These are phyloP conservation scores for peach (Prunus persica) DNA, from an alignment of 306 rosid genomes.

Conservation along the genomic window Prunus_persica_NCBIv2 NC_034014.1:30454501-30455000, in stretches of 20 bases:
- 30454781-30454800: neutral
- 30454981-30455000: too few species aligned
- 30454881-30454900: neutral
- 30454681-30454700: slow-evolving; percentile 31
- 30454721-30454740: slow-evolving; percentile 31
- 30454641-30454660: slow-evolving; percentile 51
- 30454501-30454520: slow-evolving; percentile 31
- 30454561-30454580: slow-evolving; percentile 22
- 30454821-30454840: neutral
- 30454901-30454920: neutral
- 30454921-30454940: neutral
- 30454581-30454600: slow-evolving; percentile 28
- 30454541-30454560: slow-evolving; percentile 32
- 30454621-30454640: slow-evolving; percentile 27
- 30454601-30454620: slow-evolving; percentile 36
- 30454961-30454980: too few species aligned
- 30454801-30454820: neutral
- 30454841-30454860: neutral
- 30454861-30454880: neutral
- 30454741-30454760: slow-evolving; percentile 16
- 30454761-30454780: neutral
- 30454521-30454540: slow-evolving; percentile 35
- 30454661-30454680: slow-evolving; percentile 43
- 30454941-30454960: neutral
- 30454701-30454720: slow-evolving; percentile 42